Conservation (phyloP, 148 eudicot species). For the Talinum fruticosum region DNA sequence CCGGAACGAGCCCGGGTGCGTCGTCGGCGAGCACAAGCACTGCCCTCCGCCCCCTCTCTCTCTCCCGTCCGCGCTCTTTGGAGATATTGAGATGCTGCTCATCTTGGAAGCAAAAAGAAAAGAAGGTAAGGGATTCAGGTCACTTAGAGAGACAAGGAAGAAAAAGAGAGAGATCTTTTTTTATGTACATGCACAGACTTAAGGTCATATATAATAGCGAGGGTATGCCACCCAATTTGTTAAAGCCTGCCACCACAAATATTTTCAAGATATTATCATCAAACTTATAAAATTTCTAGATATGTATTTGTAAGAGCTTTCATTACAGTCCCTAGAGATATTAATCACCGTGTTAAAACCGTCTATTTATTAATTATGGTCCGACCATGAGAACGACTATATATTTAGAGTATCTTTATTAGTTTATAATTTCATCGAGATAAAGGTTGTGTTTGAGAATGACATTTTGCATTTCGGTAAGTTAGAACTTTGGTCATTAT, state of each 20-base stretch:
- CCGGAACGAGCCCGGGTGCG: slow-evolving; percentile 72
- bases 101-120: neutral
- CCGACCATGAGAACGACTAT: neutral
- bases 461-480: too few relatives aligned
- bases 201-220: neutral
- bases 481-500: too few relatives aligned
- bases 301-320: neutral
- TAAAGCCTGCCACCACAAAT: slow-evolving; percentile 3
- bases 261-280: too few relatives aligned
- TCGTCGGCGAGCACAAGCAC: slow-evolving; percentile 75
- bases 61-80: slow-evolving; percentile 28
- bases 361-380: neutral
- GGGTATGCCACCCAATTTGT: slow-evolving; percentile 11
- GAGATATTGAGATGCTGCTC: slow-evolving; percentile 18
- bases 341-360: neutral
- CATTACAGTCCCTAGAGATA: neutral
- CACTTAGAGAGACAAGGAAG: slow-evolving; percentile 17
- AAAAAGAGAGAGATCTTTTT: slow-evolving; percentile 13
- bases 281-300: neutral
- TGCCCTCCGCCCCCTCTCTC: slow-evolving; percentile 26
- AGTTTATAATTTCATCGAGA: neutral
- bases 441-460: too few relatives aligned
- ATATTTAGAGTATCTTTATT: neutral
- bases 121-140: too few relatives aligned
- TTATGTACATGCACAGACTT: slow-evolving; percentile 17